These are phyloP conservation scores for Lasiodiplodia sp. DNA, from an alignment of 2,329 filamentous ascomycete genomes.

Conservation along the genomic window DNA sequence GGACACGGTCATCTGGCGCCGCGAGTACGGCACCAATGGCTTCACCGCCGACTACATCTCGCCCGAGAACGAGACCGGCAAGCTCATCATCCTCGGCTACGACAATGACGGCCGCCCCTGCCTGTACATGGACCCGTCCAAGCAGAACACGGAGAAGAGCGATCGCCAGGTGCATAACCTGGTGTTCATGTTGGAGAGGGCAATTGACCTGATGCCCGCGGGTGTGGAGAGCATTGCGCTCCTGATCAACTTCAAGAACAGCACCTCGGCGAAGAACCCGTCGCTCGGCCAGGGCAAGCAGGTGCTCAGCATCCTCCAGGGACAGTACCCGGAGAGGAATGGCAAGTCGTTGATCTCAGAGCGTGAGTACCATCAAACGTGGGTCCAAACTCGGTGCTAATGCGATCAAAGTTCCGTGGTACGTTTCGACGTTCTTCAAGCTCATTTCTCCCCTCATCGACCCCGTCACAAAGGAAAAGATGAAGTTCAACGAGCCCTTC, in stretches of 20 bases:
- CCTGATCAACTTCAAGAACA: slow-evolving; percentile 89
- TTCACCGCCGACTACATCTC: slow-evolving; percentile 88
- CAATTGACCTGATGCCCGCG: slow-evolving; percentile 84
- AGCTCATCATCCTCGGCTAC: slow-evolving; percentile 88
- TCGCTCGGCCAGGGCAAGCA: slow-evolving; percentile 78
- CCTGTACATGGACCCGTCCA: slow-evolving; percentile 86
- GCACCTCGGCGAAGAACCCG: slow-evolving; percentile 77
- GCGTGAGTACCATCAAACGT: slow-evolving; percentile 60
- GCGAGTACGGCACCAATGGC: slow-evolving; percentile 82
- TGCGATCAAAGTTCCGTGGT: slow-evolving; percentile 74
- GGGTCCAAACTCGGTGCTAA: slow-evolving; percentile 8
- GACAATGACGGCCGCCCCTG: slow-evolving; percentile 87
- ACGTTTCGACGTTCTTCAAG: slow-evolving; percentile 94
- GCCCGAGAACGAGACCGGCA: slow-evolving; percentile 94
- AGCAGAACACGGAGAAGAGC: slow-evolving; percentile 89
- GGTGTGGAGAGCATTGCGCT: slow-evolving; percentile 87
- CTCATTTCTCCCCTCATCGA: slow-evolving; percentile 96
- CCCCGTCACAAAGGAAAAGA: slow-evolving; percentile 88
- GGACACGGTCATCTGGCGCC: slow-evolving; percentile 83
- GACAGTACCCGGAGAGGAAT: slow-evolving; percentile 92
- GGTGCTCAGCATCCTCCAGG: slow-evolving; percentile 90
- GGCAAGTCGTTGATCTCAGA: slow-evolving; percentile 91
- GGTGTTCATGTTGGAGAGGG: slow-evolving; percentile 93
- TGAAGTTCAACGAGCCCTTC: slow-evolving; percentile 97
- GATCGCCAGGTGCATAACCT: slow-evolving; percentile 91